Evolutionary conservation across 768 basidiomycete genomes (phyloP), one percentile per base, ranked within the genome.

Genomic region (Obba rivulosa): DNA sequence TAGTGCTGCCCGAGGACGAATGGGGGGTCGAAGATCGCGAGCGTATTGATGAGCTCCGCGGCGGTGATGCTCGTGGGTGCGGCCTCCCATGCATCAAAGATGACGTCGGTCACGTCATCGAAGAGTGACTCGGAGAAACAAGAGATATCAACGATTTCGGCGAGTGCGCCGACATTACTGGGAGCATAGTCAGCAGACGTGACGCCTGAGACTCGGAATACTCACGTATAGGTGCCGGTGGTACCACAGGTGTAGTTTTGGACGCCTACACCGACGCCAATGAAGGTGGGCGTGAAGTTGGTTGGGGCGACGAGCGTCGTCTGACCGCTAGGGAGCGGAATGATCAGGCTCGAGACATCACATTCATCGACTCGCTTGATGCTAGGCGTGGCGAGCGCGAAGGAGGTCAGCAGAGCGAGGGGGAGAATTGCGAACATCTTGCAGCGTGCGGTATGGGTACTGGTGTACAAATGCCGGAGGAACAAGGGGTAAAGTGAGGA

Each of bases 171-270:
- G 39, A 69, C 57, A 51, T 67, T 69, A 16, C 77, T 80, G 55
- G 46, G 40, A 18, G 13, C 58, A 4, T 40, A 21, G 22, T 22
- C 13, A 10, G 13, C 25, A 48, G 8, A 34, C 23, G 13, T 36
- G 8, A 8, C 16, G 3, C 7, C 28, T 31, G 7, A 13, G 28
- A 31, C n/a, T n/a, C n/a, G n/a, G n/a, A 7, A 42, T 17, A 28
- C 16, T 22, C n/a, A 50, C 13, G 16, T 16, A 37, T 5, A 18
- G 24, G 14, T n/a, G 10, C 10, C 23, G 41, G 16, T 40, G 25
- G 40, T 38, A 18, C 53, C 58, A 56, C 79, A 80, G 23, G 76
- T 80, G 61, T 80, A 81, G 59, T 80, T 79, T 57, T 80, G 79
- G 14, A 69, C 69, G 20, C 78, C 75, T 42, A 77, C 58, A 10